Conservation (phyloP, 495 filamentous ascomycete genomes). For the Penicillium turbatum region DNA sequence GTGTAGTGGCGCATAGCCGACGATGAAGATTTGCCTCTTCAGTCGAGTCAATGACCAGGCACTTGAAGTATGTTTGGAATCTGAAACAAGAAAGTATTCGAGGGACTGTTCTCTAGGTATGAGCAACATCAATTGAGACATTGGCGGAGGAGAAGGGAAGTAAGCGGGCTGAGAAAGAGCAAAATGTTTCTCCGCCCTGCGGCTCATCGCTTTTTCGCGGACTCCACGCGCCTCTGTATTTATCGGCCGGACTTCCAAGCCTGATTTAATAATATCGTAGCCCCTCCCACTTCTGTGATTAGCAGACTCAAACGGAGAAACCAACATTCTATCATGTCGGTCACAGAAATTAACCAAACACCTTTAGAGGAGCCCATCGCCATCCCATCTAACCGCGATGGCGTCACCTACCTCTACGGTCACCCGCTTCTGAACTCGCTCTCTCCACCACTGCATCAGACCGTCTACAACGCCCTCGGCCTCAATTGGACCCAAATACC, state of each 20-base stretch:
- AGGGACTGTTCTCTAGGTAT: background rate
- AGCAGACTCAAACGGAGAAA: background rate
- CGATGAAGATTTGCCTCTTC: background rate
- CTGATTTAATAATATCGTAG: constrained; percentile 1
- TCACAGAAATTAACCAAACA: constrained; percentile 13
- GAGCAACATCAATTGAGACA: background rate
- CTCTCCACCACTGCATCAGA: constrained; percentile 64
- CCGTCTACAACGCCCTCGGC: constrained; percentile 54
- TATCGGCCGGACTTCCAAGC: background rate
- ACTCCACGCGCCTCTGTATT: background rate
- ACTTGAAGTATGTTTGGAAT: too few relatives aligned
- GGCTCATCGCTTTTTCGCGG: constrained; percentile 12
- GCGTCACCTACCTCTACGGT: constrained; percentile 46
- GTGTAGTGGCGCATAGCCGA: background rate
- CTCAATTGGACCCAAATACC: constrained; percentile 60
- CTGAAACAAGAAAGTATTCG: too few relatives aligned
- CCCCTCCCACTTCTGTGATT: background rate
- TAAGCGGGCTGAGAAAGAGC: background rate
- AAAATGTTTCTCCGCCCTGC: constrained; percentile 31
- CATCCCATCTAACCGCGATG: constrained; percentile 33
- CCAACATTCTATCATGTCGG: constrained; percentile 18
- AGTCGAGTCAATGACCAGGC: background rate
- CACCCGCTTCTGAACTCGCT: constrained; percentile 63
- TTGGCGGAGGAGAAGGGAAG: background rate
- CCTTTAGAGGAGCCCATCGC: constrained; percentile 38